A percentile compares a stretch with the other conserved stretches of the same genome.
Conservation (phyloP, 768 basidiomycete species). For the Kwoniella sp. region DNA sequence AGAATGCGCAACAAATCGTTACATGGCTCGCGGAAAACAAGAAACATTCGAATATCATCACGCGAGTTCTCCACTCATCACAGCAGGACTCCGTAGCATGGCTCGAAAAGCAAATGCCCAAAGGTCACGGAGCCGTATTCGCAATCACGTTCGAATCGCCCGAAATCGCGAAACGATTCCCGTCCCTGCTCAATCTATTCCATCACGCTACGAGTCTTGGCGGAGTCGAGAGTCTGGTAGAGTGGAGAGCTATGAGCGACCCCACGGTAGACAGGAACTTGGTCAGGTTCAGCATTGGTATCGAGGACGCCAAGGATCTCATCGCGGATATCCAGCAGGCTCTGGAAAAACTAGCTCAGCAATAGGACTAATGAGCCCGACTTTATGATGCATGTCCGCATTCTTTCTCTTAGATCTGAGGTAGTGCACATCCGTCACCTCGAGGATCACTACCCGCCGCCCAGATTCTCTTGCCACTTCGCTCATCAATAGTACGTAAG, state of each 20-base stretch:
- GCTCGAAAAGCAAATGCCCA: neutral
- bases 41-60: neutral
- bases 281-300: constrained; percentile 78
- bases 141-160: neutral
- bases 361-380: neutral
- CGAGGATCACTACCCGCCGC: constrained; percentile 38
- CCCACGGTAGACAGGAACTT: constrained; percentile 57
- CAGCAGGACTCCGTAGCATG: neutral
- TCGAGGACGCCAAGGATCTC: constrained; percentile 84
- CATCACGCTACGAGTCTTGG: constrained; percentile 76
- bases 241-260: constrained; percentile 56
- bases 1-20: neutral
- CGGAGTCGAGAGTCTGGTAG: constrained; percentile 87
- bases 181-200: neutral
- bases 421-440: constrained; percentile 33
- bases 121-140: neutral
- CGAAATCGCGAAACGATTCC: neutral
- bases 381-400: neutral
- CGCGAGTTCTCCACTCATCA: neutral
- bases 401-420: constrained; percentile 18
- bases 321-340: constrained; percentile 71
- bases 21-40: neutral
- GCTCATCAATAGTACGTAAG: constrained; percentile 28
- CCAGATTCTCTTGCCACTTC: constrained; percentile 36
- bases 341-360: constrained; percentile 55